Evolutionary conservation across 306 rosid genomes (phyloP).

Genomic region (Parietaria judaica): DNA sequence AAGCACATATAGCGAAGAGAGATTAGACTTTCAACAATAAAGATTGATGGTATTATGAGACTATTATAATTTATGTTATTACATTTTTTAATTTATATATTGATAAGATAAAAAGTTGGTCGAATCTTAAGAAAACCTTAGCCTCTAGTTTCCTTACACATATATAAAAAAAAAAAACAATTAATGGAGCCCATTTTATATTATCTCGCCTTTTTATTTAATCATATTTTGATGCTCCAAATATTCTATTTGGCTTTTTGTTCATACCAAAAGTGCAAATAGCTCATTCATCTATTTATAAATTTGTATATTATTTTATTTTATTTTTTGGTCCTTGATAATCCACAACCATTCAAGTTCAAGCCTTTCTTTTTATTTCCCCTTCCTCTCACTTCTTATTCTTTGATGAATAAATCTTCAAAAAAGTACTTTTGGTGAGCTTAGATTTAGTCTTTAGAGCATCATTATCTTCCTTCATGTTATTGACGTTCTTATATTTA

Average conservation of each 20-base stretch:
- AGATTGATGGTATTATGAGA: not conserved
- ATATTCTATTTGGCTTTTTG: slow-evolving; percentile 9
- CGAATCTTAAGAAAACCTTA: slow-evolving; percentile 29
- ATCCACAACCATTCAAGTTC: not conserved
- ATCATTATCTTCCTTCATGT: not conserved
- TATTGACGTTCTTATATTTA: not conserved
- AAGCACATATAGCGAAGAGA: slow-evolving; percentile 25
- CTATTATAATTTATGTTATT: slow-evolving; percentile 18
- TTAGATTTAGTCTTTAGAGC: not conserved
- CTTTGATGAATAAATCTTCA: slow-evolving; percentile 2
- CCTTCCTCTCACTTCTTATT: not conserved
- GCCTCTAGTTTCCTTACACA: slow-evolving; percentile 8
- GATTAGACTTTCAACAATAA: slow-evolving; percentile 7
- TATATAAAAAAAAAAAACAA: not conserved
- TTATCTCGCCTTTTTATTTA: not conserved
- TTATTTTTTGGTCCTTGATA: too few relatives aligned
- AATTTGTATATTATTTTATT: not conserved
- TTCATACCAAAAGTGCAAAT: slow-evolving; percentile 5
- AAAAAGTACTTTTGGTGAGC: not conserved
- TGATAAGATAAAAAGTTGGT: slow-evolving; percentile 12
- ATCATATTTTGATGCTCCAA: not conserved
- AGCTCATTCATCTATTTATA: not conserved
- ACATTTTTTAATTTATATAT: slow-evolving; percentile 14
- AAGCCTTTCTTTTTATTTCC: not conserved
- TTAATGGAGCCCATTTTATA: slow-evolving; percentile 18